Percentiles rank a stretch among this genome's conserved stretches.
phyloP scores from a whole-genome alignment of 352 stramenopile genomes.

The Globisporangium acanthophoron region DNA sequence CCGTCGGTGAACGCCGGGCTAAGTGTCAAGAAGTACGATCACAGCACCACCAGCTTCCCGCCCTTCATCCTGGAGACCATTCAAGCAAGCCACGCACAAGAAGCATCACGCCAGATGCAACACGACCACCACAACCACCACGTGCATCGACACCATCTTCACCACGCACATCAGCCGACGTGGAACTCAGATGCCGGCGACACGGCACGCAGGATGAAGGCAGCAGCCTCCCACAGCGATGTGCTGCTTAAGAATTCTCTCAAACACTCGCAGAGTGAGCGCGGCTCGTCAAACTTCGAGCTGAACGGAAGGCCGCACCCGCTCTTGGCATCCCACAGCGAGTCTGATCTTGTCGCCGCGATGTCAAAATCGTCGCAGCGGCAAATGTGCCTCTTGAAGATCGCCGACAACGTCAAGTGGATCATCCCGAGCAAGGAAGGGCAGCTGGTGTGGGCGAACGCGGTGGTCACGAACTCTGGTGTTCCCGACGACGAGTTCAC shows the following conservation, averaged over 20 bases:
- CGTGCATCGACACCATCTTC: constrained; percentile 6
- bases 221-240: constrained; percentile 9
- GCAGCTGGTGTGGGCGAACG: constrained; percentile 60
- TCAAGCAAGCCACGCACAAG: constrained; percentile 1
- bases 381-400: constrained; percentile 45
- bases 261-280: constrained; percentile 16
- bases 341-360: constrained; percentile 28
- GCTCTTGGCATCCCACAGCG: constrained; percentile 26
- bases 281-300: constrained; percentile 1
- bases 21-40: constrained; percentile 29
- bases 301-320: not conserved
- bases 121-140: constrained; percentile 18
- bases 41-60: constrained; percentile 2
- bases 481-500: constrained; percentile 16
- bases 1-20: constrained; percentile 72
- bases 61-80: constrained; percentile 9
- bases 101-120: constrained; percentile 19
- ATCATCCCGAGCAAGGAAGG: constrained; percentile 41
- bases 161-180: constrained; percentile 9
- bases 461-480: constrained; percentile 40
- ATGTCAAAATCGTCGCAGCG: constrained; percentile 25
- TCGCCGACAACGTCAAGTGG: constrained; percentile 43
- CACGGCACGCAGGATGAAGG: constrained; percentile 7
- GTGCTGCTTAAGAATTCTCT: constrained; percentile 11
- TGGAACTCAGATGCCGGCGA: not conserved